Percentiles rank a stretch among this genome's conserved stretches.
These are phyloP conservation scores for Scleroderma citrinum DNA, from an alignment of 768 basidiomycete species.

Conservation along the genomic window DNA sequence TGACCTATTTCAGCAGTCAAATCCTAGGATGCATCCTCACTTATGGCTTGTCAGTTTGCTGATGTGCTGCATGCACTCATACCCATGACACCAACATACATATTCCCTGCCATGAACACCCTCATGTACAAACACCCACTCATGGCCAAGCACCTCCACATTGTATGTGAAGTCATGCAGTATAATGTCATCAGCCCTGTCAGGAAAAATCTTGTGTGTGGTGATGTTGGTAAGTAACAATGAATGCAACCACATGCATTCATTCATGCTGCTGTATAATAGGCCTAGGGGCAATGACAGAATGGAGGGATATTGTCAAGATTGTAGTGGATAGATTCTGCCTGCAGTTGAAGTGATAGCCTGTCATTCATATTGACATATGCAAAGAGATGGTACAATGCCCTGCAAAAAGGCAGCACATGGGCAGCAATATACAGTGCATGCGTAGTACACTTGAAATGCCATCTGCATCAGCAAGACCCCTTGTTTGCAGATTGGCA, in stretches of 20 bases:
- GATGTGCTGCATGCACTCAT: constrained; percentile 70
- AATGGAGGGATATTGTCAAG: constrained; percentile 86
- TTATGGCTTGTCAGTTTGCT: too few species aligned
- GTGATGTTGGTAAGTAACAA: constrained; percentile 68
- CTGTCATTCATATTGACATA: background rate
- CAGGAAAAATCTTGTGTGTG: constrained; percentile 84
- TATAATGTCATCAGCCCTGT: constrained; percentile 86
- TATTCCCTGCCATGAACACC: constrained; percentile 99
- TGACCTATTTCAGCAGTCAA: too few species aligned
- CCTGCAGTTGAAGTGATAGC: constrained; percentile 12
- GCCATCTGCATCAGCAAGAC: too few species aligned
- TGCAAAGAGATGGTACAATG: too few species aligned
- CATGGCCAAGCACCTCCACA: constrained; percentile 74
- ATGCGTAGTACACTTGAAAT: too few species aligned
- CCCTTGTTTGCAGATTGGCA: too few species aligned
- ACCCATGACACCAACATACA: constrained; percentile 77
- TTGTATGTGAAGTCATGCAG: constrained; percentile 67
- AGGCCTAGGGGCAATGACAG: constrained; percentile 92
- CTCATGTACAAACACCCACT: constrained; percentile 95
- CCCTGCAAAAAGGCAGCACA: too few species aligned
- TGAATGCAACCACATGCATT: background rate
- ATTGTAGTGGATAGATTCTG: constrained; percentile 58
- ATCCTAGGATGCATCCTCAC: too few species aligned
- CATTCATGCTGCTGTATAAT: constrained; percentile 21
- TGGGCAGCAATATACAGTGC: too few species aligned